Evolutionary conservation across 495 filamentous ascomycete genomes (phyloP), one percentile per base, ranked within the genome.

Genomic region (Geopyxis carbonaria): DNA sequence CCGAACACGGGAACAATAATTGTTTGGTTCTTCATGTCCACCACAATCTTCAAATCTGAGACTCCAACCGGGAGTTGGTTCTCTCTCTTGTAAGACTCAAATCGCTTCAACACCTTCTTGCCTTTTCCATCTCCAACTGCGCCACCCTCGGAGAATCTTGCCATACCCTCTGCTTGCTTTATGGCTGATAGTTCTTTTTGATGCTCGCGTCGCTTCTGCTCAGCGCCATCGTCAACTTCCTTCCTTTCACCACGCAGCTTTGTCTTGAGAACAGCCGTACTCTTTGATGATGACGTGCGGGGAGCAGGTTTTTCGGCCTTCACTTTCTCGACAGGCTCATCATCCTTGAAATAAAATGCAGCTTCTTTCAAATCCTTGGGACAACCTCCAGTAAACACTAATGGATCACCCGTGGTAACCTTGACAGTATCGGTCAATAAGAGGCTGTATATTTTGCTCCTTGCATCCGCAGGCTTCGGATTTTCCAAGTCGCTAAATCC

Each of bases 41-140:
- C 80, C 28, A 92, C 72, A 34, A 99, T 78, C 19, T 74, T 75
- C 30, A 95, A 65, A 49, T 92, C 85, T 52, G 76, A 75, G 45
- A 92, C 75, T 59, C 72, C 73, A 7, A 68, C 54, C 2, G 91
- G 91, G 33, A 99, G 73, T 54, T 95, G 87, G 49, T 87, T 93
- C 57, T 99, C 89, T 19, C 91, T 75, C 63, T 95, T 99, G 64
- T 99, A 99, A 0, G 91, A 94, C 60, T 95, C 91, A 55, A 95
- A 99, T 25, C 80, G 78, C 63, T 95, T 95, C 66, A 95, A 94
- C 60, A 82, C 85, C 66, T 95, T 95, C 19, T 78, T 77, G n/a
- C 86, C 86, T 53, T 93, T 92, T 28, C 86, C 71, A 42, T 80
- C 80, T 9, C 76, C 76, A 4, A 79, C 83, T 4, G 79, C 77